A percentile compares a stretch with the other conserved stretches of the same genome.
These are phyloP conservation scores for Domatiomyces globalis DNA, from an alignment of 2,329 filamentous ascomycete genomes.

Conservation along the genomic window DNA sequence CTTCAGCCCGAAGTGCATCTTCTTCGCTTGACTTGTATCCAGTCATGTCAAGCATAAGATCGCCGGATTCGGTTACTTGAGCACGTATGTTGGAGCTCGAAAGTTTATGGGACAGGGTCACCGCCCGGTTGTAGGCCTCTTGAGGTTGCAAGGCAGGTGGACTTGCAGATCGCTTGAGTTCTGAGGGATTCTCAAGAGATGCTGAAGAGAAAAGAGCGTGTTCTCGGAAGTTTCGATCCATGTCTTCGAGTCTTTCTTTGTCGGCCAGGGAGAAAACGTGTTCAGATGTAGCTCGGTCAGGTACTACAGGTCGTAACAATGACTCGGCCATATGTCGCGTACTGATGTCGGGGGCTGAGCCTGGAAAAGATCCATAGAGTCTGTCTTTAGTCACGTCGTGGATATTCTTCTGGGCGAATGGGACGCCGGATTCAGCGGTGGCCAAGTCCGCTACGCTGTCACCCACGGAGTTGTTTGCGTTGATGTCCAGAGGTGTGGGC, in stretches of 20 bases:
- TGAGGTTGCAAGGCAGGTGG: conserved; percentile 56
- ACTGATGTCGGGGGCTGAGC: conserved; percentile 6
- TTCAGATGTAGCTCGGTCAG: conserved; percentile 40
- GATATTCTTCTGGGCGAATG: conserved; percentile 6
- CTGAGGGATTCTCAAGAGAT: conserved; percentile 9
- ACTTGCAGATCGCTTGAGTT: conserved; percentile 48
- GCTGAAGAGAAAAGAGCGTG: conserved; percentile 5
- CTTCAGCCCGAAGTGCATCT: conserved; percentile 77
- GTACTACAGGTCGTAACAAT: conserved; percentile 11
- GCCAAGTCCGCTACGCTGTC: conserved; percentile 15
- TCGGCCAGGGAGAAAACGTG: conserved; percentile 36
- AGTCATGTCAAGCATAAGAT: conserved; percentile 96
- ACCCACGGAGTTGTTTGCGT: not conserved
- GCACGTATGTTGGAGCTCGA: conserved; percentile 84
- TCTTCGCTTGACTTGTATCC: conserved; percentile 91
- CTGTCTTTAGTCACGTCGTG: conserved; percentile 7
- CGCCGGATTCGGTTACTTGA: conserved; percentile 79
- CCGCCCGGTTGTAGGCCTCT: conserved; percentile 71
- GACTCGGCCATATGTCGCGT: conserved; percentile 19
- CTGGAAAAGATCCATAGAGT: conserved; percentile 2
- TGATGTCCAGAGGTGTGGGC: conserved; percentile 37
- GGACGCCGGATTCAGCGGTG: conserved; percentile 2
- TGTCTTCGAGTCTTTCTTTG: conserved; percentile 17
- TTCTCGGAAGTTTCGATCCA: conserved; percentile 5
- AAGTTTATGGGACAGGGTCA: conserved; percentile 72